Evolutionary conservation across 495 filamentous ascomycete species (phyloP), one percentile per base, ranked within the genome.

Genomic region (Aspergillus conjunctus): DNA sequence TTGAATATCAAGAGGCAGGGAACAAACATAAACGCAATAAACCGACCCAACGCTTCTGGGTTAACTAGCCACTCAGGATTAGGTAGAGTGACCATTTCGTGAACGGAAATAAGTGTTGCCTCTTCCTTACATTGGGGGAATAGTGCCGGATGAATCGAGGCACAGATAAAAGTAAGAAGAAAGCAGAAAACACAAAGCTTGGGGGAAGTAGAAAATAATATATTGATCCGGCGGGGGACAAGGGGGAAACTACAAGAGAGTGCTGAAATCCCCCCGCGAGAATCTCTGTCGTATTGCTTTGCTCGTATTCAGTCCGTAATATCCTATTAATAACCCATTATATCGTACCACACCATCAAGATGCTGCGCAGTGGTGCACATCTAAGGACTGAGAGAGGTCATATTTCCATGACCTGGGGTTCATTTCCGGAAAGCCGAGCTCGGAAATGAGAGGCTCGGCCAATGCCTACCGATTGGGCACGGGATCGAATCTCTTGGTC

Each of bases 281-380:
- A 53, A 56, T 21, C 51, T 39, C 52, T 56, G 48, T 60, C 57
- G 54, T 48, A 59, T 60, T 51, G 17, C 44, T 56, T 56, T 43
- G 48, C 52, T 61, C 50, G 58, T 61, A 58, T 87, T 49, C 52
- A 32, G 60, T 63, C 67, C 62, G 54, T 63, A 46, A 62, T 45
- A 63, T 50, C 46, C 61, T 59, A 49, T 66, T 60, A 51, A 49
- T 37, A 57, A 54, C 30, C 60, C 52, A 61, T 46, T 53, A 51
- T 46, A 66, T 63, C 51, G 49, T 63, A 59, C 56, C 58, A 54
- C 54, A 17, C 59, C 56, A 58, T 61, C 31, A 59, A 37, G 31
- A 61, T 64, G 34, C 56, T 60, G 51, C 18, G 34, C 46, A 61
- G 44, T 20, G 54, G 53, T 50, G 51, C 32, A 56, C 50, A 59